Evolutionary conservation across 2,329 filamentous ascomycete genomes (phyloP), one percentile per base, ranked within the genome.

Genomic region (Bisporella sp.): DNA sequence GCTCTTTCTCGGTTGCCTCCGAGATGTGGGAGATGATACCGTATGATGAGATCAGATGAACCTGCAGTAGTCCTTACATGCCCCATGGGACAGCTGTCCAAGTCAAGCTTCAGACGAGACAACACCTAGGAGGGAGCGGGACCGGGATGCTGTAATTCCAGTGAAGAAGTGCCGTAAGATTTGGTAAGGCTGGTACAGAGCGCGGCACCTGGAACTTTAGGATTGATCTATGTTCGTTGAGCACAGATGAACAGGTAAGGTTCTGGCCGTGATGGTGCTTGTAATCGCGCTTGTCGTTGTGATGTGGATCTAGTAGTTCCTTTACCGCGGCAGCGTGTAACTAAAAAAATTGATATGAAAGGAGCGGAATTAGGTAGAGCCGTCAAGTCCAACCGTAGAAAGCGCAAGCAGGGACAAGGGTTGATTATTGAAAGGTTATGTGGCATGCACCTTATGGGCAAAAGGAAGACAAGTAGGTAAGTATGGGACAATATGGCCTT

Each of bases 1-100:
- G 49, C 52, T 57, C 56, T 57, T 59, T 51, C 50, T 58, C 58
- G 56, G 56, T 49, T 51, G 43, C 29, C 47, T 48, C 56, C 56
- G 54, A 53, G 46, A 41, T 49, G 40, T 57, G 51, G 57, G 51
- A 52, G 52, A 49, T 42, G 45, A 47, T 50, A 40, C 40, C 47
- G 52, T 48, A 42, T 43, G 48, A 50, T 13, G 35, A 8, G 32
- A 8, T 29, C 21, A 21, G 21, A 21, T 21, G 21, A 21, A 21
- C 21, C 21, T 21, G 21, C 21, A 21, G 21, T 21, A 21, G 21
- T 21, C 21, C 21, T 21, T 21, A 21, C 21, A 21, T 21, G 21
- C 21, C 21, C 21, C 21, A 21, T 21, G 21, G 21, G 21, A 21
- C 21, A 21, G 21, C 21, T 21, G 21, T 21, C 21, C 21, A 21